Conservation (phyloP, 768 basidiomycete genomes). For the Termitomyces sp. region DNA sequence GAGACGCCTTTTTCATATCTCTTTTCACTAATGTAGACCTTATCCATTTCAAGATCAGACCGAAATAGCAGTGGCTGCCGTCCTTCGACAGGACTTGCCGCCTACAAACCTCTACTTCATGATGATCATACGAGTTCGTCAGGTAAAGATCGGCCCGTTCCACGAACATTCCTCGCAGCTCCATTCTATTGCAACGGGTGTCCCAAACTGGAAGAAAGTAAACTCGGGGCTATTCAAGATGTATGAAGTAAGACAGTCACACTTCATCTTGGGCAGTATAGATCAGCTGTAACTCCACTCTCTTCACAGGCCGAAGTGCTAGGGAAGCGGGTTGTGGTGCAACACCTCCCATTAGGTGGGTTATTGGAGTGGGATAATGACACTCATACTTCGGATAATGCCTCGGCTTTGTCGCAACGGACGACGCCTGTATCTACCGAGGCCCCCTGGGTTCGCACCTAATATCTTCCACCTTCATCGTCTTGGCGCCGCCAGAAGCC, state of each 20-base stretch:
- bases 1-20: not conserved
- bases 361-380: constrained; percentile 60
- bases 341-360: constrained; percentile 87
- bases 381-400: constrained; percentile 3
- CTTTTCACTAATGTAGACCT: constrained; percentile 10
- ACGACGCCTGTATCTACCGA: constrained; percentile 1
- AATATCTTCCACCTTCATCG: not conserved
- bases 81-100: constrained; percentile 56
- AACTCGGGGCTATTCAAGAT: constrained; percentile 91
- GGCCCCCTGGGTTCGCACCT: constrained; percentile 7
- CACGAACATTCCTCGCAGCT: constrained; percentile 91
- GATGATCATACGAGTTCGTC: constrained; percentile 71
- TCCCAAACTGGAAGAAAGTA: constrained; percentile 89
- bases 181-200: constrained; percentile 81
- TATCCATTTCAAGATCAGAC: constrained; percentile 46
- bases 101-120: constrained; percentile 79
- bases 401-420: not conserved
- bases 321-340: constrained; percentile 93
- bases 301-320: constrained; percentile 76
- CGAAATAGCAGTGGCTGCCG: constrained; percentile 58
- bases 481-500: not conserved
- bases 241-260: constrained; percentile 73
- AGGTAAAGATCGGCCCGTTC: constrained; percentile 85
- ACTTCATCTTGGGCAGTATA: not conserved
- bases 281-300: not conserved